These are phyloP conservation scores for Lagenidium sp. DNA, from an alignment of 352 stramenopile species.

Conservation along the genomic window DNA sequence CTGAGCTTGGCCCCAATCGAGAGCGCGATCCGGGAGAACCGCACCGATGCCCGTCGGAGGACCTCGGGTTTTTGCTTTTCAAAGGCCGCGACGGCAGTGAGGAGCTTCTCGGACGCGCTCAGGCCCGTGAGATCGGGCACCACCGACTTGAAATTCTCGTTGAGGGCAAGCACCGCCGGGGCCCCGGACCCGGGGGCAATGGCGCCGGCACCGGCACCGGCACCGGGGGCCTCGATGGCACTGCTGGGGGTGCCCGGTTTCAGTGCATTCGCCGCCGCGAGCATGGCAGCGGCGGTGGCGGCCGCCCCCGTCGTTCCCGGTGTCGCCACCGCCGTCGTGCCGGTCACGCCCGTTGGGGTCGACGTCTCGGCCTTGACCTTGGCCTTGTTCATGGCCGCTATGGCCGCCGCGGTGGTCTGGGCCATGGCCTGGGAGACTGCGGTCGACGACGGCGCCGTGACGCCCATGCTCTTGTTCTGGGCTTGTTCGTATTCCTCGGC, in stretches of 20 bases:
- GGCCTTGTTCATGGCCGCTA: constrained; percentile 23
- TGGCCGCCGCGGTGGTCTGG: constrained; percentile 13
- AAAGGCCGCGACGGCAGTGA: constrained; percentile 69
- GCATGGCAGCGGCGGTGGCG: not conserved
- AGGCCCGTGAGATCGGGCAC: constrained; percentile 66
- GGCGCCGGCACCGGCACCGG: not conserved
- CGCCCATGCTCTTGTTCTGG: constrained; percentile 9
- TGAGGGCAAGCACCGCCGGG: constrained; percentile 21
- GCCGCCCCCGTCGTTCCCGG: not conserved
- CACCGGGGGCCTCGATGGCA: not conserved
- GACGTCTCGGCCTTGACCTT: constrained; percentile 5
- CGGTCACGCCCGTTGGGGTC: not conserved
- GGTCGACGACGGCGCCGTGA: constrained; percentile 4
- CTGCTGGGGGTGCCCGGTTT: too few relatives aligned
- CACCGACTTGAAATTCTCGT: constrained; percentile 57
- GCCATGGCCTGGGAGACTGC: constrained; percentile 16
- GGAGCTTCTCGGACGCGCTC: constrained; percentile 64
- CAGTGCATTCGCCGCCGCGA: not conserved
- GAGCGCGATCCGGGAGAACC: constrained; percentile 63
- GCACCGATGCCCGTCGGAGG: constrained; percentile 40
- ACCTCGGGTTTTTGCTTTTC: constrained; percentile 81
- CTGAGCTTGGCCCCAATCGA: constrained; percentile 72
- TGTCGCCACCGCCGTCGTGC: not conserved
- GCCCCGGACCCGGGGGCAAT: too few relatives aligned
- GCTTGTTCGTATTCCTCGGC: constrained; percentile 72